phyloP scores from a whole-genome alignment of 495 filamentous ascomycete species.

The Paragyromitra xinjiangensis region DNA sequence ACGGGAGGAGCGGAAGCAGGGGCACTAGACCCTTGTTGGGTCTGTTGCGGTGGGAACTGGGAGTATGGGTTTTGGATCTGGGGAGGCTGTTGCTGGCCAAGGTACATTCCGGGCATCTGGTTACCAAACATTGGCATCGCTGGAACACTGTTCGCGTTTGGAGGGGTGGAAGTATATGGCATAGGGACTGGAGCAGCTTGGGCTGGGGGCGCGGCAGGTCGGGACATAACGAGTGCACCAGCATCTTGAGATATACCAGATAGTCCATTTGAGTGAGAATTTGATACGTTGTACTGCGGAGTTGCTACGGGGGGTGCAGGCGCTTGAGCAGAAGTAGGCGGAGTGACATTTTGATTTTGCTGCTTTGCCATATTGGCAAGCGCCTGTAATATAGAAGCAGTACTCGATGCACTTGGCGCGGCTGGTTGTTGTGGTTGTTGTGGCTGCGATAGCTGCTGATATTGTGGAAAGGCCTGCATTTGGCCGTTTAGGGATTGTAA shows the following conservation, averaged over 20 bases:
- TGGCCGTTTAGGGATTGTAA: conserved; percentile 59
- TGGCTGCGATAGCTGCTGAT: conserved; percentile 57
- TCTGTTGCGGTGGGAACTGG: conserved; percentile 55
- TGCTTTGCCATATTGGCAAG: conserved; percentile 87
- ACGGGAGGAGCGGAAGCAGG: conserved; percentile 56
- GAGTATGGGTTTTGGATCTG: conserved; percentile 45
- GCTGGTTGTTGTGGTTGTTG: conserved; percentile 54
- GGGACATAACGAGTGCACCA: conserved; percentile 49
- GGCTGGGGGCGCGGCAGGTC: conserved; percentile 36
- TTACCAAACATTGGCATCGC: conserved; percentile 52
- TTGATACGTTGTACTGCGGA: conserved; percentile 56
- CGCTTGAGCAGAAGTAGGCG: conserved; percentile 63
- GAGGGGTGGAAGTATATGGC: conserved; percentile 58
- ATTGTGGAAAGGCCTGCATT: conserved; percentile 59
- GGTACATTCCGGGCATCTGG: conserved; percentile 53
- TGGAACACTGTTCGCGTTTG: conserved; percentile 56
- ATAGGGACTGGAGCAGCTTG: conserved; percentile 47
- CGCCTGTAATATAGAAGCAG: conserved; percentile 78
- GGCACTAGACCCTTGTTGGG: conserved; percentile 58
- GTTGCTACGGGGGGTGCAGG: conserved; percentile 62
- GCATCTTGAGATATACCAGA: conserved; percentile 48
- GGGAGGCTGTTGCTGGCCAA: conserved; percentile 41
- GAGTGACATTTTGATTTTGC: conserved; percentile 68
- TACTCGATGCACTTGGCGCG: conserved; percentile 60
- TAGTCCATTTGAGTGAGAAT: conserved; percentile 47